These are phyloP conservation scores for Emergomyces pasteurianus DNA, from an alignment of 2,329 filamentous ascomycete genomes.

Conservation along the genomic window DNA sequence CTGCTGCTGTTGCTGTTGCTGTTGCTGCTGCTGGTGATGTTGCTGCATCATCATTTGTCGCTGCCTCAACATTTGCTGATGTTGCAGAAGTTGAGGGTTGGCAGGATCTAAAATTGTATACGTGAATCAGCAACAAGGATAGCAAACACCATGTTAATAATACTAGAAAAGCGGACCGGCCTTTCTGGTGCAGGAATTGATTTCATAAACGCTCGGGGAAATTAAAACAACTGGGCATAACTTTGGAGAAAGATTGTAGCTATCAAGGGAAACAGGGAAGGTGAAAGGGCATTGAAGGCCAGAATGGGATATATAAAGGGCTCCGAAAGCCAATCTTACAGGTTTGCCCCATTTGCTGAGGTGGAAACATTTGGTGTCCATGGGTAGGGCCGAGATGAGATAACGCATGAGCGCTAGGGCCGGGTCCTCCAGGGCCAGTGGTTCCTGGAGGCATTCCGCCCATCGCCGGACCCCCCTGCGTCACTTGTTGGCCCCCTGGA, in stretches of 20 bases:
- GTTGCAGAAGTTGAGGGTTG: constrained; percentile 32
- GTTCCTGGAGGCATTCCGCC: constrained; percentile 48
- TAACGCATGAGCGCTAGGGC: constrained; percentile 48
- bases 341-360: constrained; percentile 32
- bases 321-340: constrained; percentile 22
- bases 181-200: not conserved
- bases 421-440: constrained; percentile 36
- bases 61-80: constrained; percentile 16
- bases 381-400: constrained; percentile 46
- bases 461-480: constrained; percentile 53
- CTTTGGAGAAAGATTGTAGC: not conserved
- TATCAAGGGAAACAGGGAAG: not conserved
- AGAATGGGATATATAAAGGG: not conserved
- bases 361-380: constrained; percentile 41
- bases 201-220: not conserved
- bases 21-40: constrained; percentile 34
- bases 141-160: not conserved
- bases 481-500: constrained; percentile 47
- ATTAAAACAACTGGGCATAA: not conserved
- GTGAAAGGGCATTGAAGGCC: not conserved
- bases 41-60: constrained; percentile 22
- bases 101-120: constrained; percentile 22
- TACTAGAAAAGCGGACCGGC: not conserved
- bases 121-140: constrained; percentile 3
- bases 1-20: constrained; percentile 19